Conservation (phyloP, 2,329 filamentous ascomycete genomes). For the Davidsoniella australis region DNA sequence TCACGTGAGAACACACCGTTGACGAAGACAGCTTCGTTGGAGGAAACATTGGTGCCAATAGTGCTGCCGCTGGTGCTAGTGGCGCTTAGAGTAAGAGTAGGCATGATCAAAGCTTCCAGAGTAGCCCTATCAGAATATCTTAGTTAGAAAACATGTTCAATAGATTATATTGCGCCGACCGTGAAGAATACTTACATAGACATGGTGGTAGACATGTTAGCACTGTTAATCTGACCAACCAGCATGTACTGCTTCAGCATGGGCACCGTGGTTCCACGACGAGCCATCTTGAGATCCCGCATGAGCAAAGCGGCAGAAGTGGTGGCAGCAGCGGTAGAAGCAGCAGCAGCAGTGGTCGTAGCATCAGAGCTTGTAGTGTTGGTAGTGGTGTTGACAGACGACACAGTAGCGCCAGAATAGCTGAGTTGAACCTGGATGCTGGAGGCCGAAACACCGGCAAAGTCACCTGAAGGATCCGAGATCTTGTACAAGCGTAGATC, state of each 20-base stretch:
- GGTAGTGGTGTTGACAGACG: conserved; percentile 22
- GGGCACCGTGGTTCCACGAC: conserved; percentile 9
- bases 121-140: conserved; percentile 26
- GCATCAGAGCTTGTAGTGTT: conserved; percentile 14
- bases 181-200: conserved; percentile 35
- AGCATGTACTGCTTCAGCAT: conserved; percentile 49
- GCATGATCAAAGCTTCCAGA: conserved; percentile 48
- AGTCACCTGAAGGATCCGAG: conserved; percentile 37
- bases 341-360: background rate
- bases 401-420: conserved; percentile 37
- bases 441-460: conserved; percentile 31
- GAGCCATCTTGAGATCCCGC: conserved; percentile 13
- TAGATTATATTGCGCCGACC: background rate
- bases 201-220: conserved; percentile 36
- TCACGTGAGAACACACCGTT: conserved; percentile 50
- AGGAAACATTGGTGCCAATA: conserved; percentile 47
- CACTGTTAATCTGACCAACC: conserved; percentile 47
- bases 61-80: conserved; percentile 31
- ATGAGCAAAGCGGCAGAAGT: background rate
- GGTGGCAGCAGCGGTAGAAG: background rate
- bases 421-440: conserved; percentile 37
- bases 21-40: conserved; percentile 55
- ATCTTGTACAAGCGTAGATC: conserved; percentile 61
- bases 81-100: conserved; percentile 49
- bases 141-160: conserved; percentile 2